Conservation (phyloP, 768 basidiomycete genomes). For the Pleurotus ostreatus region DNA sequence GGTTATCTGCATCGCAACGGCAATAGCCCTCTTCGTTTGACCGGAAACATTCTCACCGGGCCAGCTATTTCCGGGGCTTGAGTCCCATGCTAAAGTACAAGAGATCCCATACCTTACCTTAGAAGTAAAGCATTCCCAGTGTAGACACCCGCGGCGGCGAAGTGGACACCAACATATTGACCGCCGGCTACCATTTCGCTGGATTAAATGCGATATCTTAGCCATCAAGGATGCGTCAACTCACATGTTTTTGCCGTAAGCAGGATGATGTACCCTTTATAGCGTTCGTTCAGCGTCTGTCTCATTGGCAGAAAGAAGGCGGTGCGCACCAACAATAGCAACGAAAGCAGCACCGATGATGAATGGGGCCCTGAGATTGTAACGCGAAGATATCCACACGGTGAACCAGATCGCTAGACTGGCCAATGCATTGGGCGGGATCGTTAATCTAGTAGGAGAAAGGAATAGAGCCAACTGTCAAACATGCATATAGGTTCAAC, state of each 20-base stretch:
- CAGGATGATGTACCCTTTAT: conserved; percentile 50
- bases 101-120: conserved; percentile 28
- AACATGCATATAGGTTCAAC: background rate
- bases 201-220: background rate
- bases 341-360: conserved; percentile 47
- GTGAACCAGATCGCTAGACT: conserved; percentile 43
- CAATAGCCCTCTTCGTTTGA: conserved; percentile 62
- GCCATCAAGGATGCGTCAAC: conserved; percentile 11
- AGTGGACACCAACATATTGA: conserved; percentile 55
- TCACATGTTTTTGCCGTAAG: conserved; percentile 40
- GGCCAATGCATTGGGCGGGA: conserved; percentile 55
- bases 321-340: conserved; percentile 46
- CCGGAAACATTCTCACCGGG: conserved; percentile 66
- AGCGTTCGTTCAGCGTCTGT: background rate
- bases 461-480: background rate
- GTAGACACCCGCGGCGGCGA: conserved; percentile 54
- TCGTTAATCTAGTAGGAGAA: conserved; percentile 39
- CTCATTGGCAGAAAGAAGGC: background rate
- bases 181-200: conserved; percentile 32
- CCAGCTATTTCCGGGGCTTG: conserved; percentile 33
- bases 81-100: background rate
- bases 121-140: conserved; percentile 54
- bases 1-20: conserved; percentile 61
- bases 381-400: conserved; percentile 47
- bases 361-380: conserved; percentile 43